Evolutionary conservation across 345 rosid genomes (phyloP).

Genomic region (Erysimum cheiranthoides): DNA sequence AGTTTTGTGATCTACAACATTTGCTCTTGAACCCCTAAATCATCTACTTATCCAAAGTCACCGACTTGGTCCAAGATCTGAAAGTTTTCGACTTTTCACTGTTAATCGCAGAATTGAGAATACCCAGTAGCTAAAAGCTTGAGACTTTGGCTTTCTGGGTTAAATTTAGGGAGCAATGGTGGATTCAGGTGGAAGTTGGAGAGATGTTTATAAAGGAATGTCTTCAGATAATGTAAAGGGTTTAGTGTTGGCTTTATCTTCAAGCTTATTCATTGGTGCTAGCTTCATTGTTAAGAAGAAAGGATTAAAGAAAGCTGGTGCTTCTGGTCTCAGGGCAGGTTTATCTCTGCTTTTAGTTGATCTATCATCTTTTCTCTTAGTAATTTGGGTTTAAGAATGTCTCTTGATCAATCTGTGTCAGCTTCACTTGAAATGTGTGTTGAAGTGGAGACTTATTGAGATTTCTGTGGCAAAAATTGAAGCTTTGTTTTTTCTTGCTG

Average conservation of each 20-base stretch:
- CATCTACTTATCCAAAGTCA: background rate
- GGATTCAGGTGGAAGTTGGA: slow-evolving; percentile 44
- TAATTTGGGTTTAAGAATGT: background rate
- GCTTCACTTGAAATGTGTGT: slow-evolving; percentile 3
- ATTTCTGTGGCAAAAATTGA: background rate
- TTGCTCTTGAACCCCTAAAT: slow-evolving; percentile 3
- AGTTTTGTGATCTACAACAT: slow-evolving; percentile 11
- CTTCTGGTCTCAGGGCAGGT: slow-evolving; percentile 76
- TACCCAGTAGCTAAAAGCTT: slow-evolving; percentile 24
- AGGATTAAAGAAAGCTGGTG: slow-evolving; percentile 72
- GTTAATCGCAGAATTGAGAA: background rate
- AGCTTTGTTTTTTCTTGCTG: background rate
- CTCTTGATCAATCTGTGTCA: background rate
- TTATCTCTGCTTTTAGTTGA: slow-evolving; percentile 19
- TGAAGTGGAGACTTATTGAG: slow-evolving; percentile 6
- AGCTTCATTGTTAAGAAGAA: slow-evolving; percentile 84
- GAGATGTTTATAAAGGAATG: slow-evolving; percentile 61
- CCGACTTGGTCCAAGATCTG: background rate
- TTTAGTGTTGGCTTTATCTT: slow-evolving; percentile 70
- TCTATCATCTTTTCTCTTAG: too few relatives aligned
- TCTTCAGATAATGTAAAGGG: slow-evolving; percentile 76
- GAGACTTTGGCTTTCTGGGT: background rate
- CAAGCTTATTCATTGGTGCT: slow-evolving; percentile 78
- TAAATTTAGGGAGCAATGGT: slow-evolving; percentile 28
- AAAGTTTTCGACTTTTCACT: slow-evolving; percentile 6